phyloP scores from a whole-genome alignment of 768 basidiomycete genomes.

The Trametopsis cervina region DNA sequence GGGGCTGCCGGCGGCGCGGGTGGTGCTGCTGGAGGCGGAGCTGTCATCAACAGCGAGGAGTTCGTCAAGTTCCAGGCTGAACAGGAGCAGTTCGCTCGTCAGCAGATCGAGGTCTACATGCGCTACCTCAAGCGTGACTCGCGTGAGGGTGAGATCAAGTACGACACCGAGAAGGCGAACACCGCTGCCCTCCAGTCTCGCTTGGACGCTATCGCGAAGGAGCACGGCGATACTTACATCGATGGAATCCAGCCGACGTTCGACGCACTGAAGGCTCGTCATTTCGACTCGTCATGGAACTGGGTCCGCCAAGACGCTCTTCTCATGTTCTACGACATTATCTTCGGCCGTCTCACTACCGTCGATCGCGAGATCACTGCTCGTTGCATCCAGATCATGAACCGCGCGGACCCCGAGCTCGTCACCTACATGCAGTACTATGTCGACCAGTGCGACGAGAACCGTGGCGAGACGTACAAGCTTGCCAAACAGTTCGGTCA shows the following conservation, averaged over 20 bases:
- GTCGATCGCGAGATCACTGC: constrained; percentile 96
- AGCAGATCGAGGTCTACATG: constrained; percentile 95
- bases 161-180: constrained; percentile 80
- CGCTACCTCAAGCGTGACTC: constrained; percentile 93
- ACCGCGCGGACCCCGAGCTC: constrained; percentile 91
- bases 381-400: constrained; percentile 95
- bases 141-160: constrained; percentile 84
- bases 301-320: constrained; percentile 98
- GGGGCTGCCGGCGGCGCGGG: constrained; percentile 56
- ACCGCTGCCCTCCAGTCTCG: constrained; percentile 68
- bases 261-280: constrained; percentile 92
- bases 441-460: constrained; percentile 76
- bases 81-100: constrained; percentile 85
- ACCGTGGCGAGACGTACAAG: constrained; percentile 83
- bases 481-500: constrained; percentile 98
- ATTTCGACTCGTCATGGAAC: constrained; percentile 99
- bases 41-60: constrained; percentile 95
- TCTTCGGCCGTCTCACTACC: constrained; percentile 89
- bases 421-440: constrained; percentile 94
- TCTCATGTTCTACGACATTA: constrained; percentile 97
- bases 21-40: constrained; percentile 62
- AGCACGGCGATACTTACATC: constrained; percentile 91
- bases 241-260: constrained; percentile 94
- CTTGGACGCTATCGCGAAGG: constrained; percentile 81
- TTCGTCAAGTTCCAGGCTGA: constrained; percentile 95